A percentile compares a stretch with the other conserved stretches of the same genome.
These are phyloP conservation scores for Tylopilus felleus DNA, from an alignment of 768 basidiomycete genomes.

Conservation along the genomic window DNA sequence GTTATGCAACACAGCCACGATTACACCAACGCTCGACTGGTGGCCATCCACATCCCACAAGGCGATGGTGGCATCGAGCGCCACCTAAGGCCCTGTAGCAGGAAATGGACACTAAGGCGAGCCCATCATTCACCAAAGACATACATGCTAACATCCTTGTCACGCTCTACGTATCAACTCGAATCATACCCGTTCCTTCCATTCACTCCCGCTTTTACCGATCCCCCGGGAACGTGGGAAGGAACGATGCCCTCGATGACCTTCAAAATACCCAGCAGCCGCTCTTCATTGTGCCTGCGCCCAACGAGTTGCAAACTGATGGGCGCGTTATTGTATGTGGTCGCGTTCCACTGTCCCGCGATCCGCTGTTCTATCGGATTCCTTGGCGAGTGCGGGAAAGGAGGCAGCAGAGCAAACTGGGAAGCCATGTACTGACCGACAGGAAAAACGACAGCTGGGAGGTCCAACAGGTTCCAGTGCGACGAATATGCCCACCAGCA, in stretches of 20 bases:
- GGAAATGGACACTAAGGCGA: conserved; percentile 9
- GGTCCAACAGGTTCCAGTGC: conserved; percentile 53
- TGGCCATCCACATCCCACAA: conserved; percentile 11
- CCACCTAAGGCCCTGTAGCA: conserved; percentile 5
- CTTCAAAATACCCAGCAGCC: conserved; percentile 42
- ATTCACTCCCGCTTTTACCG: conserved; percentile 1
- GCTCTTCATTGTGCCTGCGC: conserved; percentile 48
- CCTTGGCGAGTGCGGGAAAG: conserved; percentile 27
- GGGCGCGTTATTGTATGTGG: conserved; percentile 42
- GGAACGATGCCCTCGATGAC: conserved; percentile 35
- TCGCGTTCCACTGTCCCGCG: conserved; percentile 39
- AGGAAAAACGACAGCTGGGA: conserved; percentile 47
- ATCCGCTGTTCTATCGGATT: conserved; percentile 37
- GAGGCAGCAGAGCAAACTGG: conserved; percentile 6
- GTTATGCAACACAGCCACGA: background rate
- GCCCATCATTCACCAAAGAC: conserved; percentile 1
- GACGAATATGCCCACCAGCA: conserved; percentile 51
- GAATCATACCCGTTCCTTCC: conserved; percentile 13
- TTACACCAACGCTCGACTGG: background rate
- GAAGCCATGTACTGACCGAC: conserved; percentile 36
- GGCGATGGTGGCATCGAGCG: background rate
- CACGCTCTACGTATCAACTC: background rate
- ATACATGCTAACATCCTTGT: conserved; percentile 1
- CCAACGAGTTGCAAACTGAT: conserved; percentile 50
- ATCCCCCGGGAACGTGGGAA: conserved; percentile 11